Evolutionary conservation across 2,329 filamentous ascomycete species (phyloP), one percentile per base, ranked within the genome.

Genomic region (Beauveria brongniartii): DNA sequence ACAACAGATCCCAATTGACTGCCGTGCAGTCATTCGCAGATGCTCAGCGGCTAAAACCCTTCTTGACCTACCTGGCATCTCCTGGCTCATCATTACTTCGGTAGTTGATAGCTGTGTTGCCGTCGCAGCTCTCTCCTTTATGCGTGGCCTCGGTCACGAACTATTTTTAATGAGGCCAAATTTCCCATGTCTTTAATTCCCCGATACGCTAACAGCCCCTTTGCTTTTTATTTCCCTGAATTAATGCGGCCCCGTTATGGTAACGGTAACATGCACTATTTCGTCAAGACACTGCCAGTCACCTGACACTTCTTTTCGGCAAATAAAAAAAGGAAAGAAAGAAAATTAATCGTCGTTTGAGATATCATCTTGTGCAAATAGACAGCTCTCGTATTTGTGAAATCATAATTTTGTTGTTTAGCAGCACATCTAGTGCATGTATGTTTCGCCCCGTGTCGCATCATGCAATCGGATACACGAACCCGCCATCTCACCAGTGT

Each of bases 171-270:
- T 51, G 46, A 58, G 34, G 43, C 7, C 34, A 50, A 56, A 58
- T 58, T 51, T 58, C 46, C 46, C 46, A 51, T 51, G 55, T 58
- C 55, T 58, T 58, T 51, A n/a, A 44, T 56, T 55, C n/a, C 53
- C 20, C n/a, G 50, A 20, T 40, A 34, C 41, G 54, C 54, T 55
- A 22, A 34, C 5, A 12, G 22, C 34, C 34, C 22, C 6, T 34
- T n/a, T 56, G 8, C 40, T n/a, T 44, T 55, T 44, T 55, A 9
- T 5, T 28, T 18, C 52, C 40, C 20, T 34, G 20, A 26, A 20
- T 20, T 34, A 24, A 26, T 18, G 16, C 28, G 10, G 18, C 22
- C 34, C 51, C 51, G 10, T 22, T 24, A 16, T n/a, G 5, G 12
- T 9, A 55, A 43, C 52, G 40, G 12, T 14, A 34, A 12, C 30